These are phyloP conservation scores for Nicotiana rustica DNA, from an alignment of 305 asterid species.

Conservation along the genomic window DNA sequence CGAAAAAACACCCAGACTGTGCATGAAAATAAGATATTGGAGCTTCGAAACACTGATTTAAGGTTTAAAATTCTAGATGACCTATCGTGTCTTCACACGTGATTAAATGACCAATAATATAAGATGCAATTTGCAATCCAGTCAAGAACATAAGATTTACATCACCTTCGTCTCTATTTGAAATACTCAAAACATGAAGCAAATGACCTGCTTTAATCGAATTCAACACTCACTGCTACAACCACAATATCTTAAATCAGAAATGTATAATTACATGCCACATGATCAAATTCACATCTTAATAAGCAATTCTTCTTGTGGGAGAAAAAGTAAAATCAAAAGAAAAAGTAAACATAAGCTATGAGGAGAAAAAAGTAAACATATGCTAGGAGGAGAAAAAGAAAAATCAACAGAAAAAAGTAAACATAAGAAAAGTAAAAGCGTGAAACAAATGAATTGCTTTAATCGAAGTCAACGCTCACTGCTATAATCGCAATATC, in stretches of 20 bases:
- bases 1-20: no score
- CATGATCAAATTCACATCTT: slow-evolving; percentile 33
- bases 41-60: no score
- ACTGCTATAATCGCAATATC: slow-evolving; percentile 23
- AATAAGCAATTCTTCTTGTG: slow-evolving; percentile 35
- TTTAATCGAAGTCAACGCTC: slow-evolving; percentile 29
- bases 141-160: slow-evolving; percentile 27
- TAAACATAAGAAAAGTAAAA: no score
- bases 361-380: no score
- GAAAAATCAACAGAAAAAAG: no score
- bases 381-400: no score
- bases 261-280: slow-evolving; percentile 10
- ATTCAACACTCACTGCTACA: slow-evolving; percentile 32
- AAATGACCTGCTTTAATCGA: slow-evolving; percentile 5
- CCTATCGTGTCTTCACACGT: not conserved
- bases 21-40: no score
- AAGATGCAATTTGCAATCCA: slow-evolving; percentile 40
- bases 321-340: not conserved
- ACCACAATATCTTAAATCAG: slow-evolving; percentile 8
- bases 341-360: not conserved
- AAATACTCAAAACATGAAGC: slow-evolving; percentile 19
- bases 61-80: no score
- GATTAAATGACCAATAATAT: slow-evolving; percentile 38
- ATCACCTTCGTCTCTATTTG: not conserved
- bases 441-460: not conserved